A percentile compares a stretch with the other conserved stretches of the same genome.
Conservation (phyloP, 164 flowering plant species). For the Pachysandra terminalis region DNA sequence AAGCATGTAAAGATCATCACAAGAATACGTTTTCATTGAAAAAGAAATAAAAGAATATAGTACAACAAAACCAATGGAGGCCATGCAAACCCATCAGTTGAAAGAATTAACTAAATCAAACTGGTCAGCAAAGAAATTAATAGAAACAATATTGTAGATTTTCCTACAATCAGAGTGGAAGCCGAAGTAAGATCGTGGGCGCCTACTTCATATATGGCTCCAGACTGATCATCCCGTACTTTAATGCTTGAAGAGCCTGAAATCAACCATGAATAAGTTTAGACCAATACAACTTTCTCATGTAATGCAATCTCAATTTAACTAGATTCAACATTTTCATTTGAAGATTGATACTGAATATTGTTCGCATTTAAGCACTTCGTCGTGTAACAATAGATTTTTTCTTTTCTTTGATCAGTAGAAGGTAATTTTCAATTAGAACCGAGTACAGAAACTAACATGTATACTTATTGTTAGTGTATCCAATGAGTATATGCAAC, state of each 20-base stretch:
- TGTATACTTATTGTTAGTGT: too few species aligned
- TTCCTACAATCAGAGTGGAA: not conserved
- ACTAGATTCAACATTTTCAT: not conserved
- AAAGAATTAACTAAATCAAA: not conserved
- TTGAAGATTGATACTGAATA: too few species aligned
- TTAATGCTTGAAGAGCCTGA: constrained; percentile 79
- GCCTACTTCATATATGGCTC: constrained; percentile 61
- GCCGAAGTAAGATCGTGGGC: constrained; percentile 39
- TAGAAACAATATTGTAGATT: not conserved
- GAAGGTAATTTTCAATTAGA: too few species aligned
- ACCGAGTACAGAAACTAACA: too few species aligned
- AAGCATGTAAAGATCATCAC: too few species aligned
- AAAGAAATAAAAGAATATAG: too few species aligned
- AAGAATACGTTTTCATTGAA: too few species aligned
- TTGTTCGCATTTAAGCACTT: too few species aligned
- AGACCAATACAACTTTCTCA: not conserved
- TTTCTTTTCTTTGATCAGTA: too few species aligned
- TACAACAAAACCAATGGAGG: not conserved
- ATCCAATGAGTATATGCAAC: too few species aligned
- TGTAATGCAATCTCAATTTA: not conserved
- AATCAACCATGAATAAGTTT: constrained; percentile 15
- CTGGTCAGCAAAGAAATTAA: constrained; percentile 12
- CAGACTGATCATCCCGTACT: constrained; percentile 67
- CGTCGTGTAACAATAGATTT: too few species aligned
- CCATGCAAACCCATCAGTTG: not conserved